These are phyloP conservation scores for Peronospora destructor DNA, from an alignment of 352 stramenopile genomes.

Conservation along the genomic window DNA sequence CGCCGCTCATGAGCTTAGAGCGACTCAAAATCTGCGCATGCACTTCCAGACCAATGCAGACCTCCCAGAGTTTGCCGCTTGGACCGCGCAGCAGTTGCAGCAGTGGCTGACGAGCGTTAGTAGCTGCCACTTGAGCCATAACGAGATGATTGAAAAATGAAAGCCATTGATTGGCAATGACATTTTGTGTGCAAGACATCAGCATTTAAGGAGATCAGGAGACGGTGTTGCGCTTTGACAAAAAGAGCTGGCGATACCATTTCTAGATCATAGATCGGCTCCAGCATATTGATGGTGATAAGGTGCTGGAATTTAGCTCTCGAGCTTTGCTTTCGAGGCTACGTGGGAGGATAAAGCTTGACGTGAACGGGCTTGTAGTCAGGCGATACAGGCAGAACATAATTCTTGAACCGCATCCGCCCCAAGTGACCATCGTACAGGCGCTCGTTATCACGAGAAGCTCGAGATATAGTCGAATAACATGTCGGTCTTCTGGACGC, in stretches of 20 bases:
- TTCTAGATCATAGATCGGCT: not conserved
- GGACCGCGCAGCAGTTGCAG: conserved; percentile 53
- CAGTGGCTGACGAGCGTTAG: conserved; percentile 29
- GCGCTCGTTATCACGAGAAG: not conserved
- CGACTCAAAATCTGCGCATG: conserved; percentile 71
- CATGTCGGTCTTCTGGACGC: not conserved
- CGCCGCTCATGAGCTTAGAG: conserved; percentile 83
- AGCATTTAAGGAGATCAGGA: too few relatives aligned
- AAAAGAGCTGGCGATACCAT: not conserved
- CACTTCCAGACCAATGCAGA: conserved; percentile 82
- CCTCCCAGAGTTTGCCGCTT: conserved; percentile 59
- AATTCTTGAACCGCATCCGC: not conserved
- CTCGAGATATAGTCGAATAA: not conserved
- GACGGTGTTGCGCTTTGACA: too few relatives aligned
- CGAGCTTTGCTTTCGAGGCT: not conserved
- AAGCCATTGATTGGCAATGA: not conserved
- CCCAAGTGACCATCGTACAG: not conserved
- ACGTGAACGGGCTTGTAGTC: not conserved
- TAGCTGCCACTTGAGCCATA: conserved; percentile 21
- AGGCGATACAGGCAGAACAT: not conserved
- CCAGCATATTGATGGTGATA: not conserved
- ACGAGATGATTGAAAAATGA: not conserved
- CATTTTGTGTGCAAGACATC: not conserved
- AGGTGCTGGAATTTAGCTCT: not conserved
- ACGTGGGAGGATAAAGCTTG: not conserved